Percentiles rank a stretch among this genome's conserved stretches.
Evolutionary conservation across 352 stramenopile genomes (phyloP).

Genomic region (Phytopythium boreale): DNA sequence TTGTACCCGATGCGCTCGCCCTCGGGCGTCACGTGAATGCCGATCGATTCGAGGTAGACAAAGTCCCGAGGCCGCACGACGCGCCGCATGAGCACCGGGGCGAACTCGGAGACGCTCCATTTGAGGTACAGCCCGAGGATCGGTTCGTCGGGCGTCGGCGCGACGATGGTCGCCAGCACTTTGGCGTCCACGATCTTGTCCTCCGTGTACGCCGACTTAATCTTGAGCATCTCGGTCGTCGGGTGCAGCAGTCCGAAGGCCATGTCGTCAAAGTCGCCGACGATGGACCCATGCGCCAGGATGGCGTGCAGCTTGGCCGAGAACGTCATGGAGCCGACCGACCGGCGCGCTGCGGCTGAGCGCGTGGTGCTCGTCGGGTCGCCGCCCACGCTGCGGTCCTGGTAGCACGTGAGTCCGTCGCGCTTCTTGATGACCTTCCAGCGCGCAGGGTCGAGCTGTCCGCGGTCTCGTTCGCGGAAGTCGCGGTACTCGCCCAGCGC

Average conservation of each 20-base stretch:
- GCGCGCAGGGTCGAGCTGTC: conserved; percentile 26
- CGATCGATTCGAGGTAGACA: conserved; percentile 50
- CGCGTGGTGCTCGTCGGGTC: conserved; percentile 7
- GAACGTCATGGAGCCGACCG: conserved; percentile 29
- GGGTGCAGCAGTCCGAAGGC: conserved; percentile 56
- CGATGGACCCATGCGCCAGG: conserved; percentile 21
- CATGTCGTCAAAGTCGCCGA: conserved; percentile 48
- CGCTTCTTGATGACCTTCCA: conserved; percentile 42
- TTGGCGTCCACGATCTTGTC: conserved; percentile 51
- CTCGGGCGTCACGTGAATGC: conserved; percentile 25
- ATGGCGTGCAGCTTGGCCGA: conserved; percentile 29
- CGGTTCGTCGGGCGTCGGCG: conserved; percentile 32
- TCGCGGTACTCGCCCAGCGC: conserved; percentile 35
- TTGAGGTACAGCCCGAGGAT: conserved; percentile 59
- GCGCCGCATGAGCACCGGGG: conserved; percentile 15
- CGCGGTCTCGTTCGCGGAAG: conserved; percentile 21
- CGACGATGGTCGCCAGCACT: conserved; percentile 32
- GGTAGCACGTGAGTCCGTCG: conserved; percentile 21
- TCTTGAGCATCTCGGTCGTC: conserved; percentile 42
- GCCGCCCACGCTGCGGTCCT: conserved; percentile 15
- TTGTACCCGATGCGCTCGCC: conserved; percentile 47
- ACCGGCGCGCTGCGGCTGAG: conserved; percentile 10
- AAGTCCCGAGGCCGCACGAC: conserved; percentile 52
- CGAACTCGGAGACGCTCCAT: conserved; percentile 46
- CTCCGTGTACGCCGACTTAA: conserved; percentile 47